Percentiles rank a stretch among this genome's conserved stretches.
Evolutionary conservation across 805 yeast genomes (phyloP).

Genomic region (Candida ovalis): DNA sequence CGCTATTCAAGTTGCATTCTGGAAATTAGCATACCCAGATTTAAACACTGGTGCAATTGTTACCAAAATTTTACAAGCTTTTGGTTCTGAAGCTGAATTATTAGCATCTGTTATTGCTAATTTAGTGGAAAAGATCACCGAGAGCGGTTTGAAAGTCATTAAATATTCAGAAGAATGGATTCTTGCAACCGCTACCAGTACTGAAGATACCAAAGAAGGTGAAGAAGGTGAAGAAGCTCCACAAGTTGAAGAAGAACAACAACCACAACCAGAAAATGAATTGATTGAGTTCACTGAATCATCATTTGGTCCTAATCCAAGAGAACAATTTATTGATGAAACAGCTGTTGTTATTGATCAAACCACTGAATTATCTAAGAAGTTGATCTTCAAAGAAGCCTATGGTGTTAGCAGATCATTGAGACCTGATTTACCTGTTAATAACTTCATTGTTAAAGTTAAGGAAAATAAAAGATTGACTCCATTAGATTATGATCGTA

Average conservation of each 20-base stretch:
- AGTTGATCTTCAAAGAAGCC: constrained; percentile 79
- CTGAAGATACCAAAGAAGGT: constrained; percentile 16
- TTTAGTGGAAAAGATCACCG: constrained; percentile 56
- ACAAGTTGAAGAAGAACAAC: constrained; percentile 9
- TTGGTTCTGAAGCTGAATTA: constrained; percentile 77
- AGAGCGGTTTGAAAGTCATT: constrained; percentile 38
- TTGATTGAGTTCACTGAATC: constrained; percentile 60
- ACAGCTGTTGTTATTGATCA: constrained; percentile 34
- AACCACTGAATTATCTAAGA: constrained; percentile 55
- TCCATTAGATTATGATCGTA: constrained; percentile 84
- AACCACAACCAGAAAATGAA: constrained; percentile 30
- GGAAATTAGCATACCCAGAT: constrained; percentile 65
- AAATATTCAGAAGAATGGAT: constrained; percentile 33
- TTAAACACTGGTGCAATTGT: constrained; percentile 59
- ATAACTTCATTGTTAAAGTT: constrained; percentile 83
- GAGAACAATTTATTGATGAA: constrained; percentile 44
- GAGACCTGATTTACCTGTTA: constrained; percentile 87
- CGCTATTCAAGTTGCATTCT: constrained; percentile 76
- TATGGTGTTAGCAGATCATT: constrained; percentile 52
- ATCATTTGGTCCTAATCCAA: constrained; percentile 61
- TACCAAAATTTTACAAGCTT: constrained; percentile 73
- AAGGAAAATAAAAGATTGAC: constrained; percentile 90
- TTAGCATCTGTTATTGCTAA: constrained; percentile 68
- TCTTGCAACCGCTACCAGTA: constrained; percentile 10
- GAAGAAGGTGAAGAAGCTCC: constrained; percentile 4